These are phyloP conservation scores for Talaromyces verruculosus DNA, from an alignment of 2,329 filamentous ascomycete species.

Conservation along the genomic window DNA sequence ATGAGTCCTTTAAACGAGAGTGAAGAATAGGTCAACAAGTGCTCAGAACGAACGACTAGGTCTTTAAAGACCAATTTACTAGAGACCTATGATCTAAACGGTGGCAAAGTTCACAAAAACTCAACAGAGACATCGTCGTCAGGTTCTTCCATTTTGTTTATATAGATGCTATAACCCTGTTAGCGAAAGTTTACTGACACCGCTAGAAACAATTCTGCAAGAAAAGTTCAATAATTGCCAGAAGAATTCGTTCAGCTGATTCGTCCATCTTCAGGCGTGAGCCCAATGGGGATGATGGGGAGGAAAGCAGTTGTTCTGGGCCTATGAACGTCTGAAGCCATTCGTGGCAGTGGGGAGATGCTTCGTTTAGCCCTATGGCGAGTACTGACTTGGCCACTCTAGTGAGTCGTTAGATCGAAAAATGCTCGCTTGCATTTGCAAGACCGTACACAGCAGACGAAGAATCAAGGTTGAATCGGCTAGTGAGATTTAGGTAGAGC, in stretches of 20 bases:
- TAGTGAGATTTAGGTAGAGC: not conserved
- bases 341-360: not conserved
- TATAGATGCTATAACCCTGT: not conserved
- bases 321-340: not conserved
- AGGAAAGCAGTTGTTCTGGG: not conserved
- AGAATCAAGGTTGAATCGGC: not conserved
- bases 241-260: not conserved
- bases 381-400: not conserved
- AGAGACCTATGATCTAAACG: not conserved
- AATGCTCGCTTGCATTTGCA: constrained; percentile 2
- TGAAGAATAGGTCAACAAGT: not conserved
- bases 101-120: constrained; percentile 3
- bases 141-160: constrained; percentile 3
- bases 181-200: not conserved
- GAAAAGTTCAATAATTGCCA: not conserved
- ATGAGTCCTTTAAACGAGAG: not conserved
- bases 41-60: not conserved
- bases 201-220: not conserved
- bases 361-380: not conserved
- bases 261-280: not conserved
- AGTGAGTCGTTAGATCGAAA: not conserved
- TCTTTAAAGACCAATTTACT: constrained; percentile 9
- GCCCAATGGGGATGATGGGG: not conserved
- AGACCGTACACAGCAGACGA: not conserved
- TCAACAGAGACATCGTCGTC: not conserved